Evolutionary conservation across 305 asterid genomes (phyloP), one percentile per base, ranked within the genome.

Genomic region (Striga hermonthica): DNA sequence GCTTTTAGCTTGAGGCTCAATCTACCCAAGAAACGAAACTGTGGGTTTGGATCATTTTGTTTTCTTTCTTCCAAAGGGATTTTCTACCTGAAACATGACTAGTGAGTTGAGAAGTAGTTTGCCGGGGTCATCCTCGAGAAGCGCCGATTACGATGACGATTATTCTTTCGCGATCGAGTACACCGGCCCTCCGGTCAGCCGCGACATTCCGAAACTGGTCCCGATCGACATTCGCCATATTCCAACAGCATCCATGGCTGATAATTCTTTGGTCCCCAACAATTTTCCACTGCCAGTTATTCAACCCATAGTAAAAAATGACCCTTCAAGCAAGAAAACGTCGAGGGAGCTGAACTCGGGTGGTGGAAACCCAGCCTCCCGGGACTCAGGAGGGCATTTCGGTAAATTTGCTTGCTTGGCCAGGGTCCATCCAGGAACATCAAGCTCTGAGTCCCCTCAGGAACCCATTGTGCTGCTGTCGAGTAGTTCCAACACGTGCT

Each of bases 111-210:
- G 78, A 67, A 80, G 81, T 70, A 64, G 61, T 48, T 69, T 81
- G 60, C 85, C 78, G 4, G 63, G 64, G 76, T 73, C 86, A 41
- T 57, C 82, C 5, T 61, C 81, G 9, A 77, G 76, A 64, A 57
- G 5, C 15, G 84, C 81, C 73, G 83, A 80, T 43, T 43, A 57
- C 28, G 87, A 79, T 37, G 95, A 79, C 53, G 84, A 80, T n/a
- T 92, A 86, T 76, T 90, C 98, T 0, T 83, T 90, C 69, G 98
- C 97, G 31, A 31, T 76, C 53, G 98, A 90, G 83, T 90, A 90
- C 67, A 75, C 64, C 60, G 98, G 97, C 31, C 98, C 97, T 69
- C 89, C 88, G 5, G 81, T 87, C 35, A 71, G 72, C 70, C 81
- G 82, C 53, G 95, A 84, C 41, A 83, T 92, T 73, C 98, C 96